A percentile compares a stretch with the other conserved stretches of the same genome.
Conservation (phyloP, 371 early-diverging fungal genomes). For the Mucor saturninus region DNA sequence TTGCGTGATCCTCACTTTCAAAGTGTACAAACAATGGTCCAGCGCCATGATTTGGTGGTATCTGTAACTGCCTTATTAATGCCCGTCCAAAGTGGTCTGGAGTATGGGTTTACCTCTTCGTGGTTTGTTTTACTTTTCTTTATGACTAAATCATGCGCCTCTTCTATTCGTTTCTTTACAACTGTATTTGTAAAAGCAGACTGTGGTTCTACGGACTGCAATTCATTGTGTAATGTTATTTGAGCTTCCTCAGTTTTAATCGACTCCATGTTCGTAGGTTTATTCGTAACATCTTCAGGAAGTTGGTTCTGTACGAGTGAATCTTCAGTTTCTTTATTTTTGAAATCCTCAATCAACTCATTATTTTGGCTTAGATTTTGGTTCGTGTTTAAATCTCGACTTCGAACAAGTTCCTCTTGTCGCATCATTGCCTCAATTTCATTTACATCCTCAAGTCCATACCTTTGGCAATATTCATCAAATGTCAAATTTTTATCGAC, state of each 20-base stretch:
- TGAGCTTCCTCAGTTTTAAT: too few relatives aligned
- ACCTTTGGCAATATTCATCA: conserved; percentile 37
- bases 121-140: too few relatives aligned
- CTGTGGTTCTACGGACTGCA: too few relatives aligned
- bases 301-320: too few relatives aligned
- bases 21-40: conserved; percentile 33
- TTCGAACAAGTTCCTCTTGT: too few relatives aligned
- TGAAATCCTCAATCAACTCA: too few relatives aligned
- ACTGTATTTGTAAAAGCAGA: too few relatives aligned
- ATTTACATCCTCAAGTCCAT: conserved; percentile 23
- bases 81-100: neutral
- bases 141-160: neutral
- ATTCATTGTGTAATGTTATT: too few relatives aligned
- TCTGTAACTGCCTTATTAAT: neutral
- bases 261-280: too few relatives aligned
- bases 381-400: conserved; percentile 3
- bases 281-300: too few relatives aligned
- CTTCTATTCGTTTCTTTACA: too few relatives aligned
- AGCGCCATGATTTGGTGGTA: neutral
- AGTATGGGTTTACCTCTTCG: neutral
- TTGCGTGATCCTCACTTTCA: conserved; percentile 21
- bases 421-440: neutral
- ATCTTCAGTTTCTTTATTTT: too few relatives aligned
- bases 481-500: conserved; percentile 33
- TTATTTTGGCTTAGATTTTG: neutral